These are phyloP conservation scores for Solanum sitiens DNA, from an alignment of 257 asterid genomes.

Conservation along the genomic window DNA sequence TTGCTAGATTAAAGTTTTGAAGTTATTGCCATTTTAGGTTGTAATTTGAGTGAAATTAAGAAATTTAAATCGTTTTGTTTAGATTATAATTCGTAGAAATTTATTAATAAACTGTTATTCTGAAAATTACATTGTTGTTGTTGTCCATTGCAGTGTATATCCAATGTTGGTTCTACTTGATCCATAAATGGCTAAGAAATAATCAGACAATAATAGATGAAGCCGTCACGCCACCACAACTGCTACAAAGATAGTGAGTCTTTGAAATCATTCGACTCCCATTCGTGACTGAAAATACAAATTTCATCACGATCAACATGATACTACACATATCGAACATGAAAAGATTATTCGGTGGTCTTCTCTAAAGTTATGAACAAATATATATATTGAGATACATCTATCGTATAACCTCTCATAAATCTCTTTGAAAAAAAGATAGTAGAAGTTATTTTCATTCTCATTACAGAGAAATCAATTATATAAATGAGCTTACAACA, in stretches of 20 bases:
- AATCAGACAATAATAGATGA: too few relatives aligned
- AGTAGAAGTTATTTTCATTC: too few relatives aligned
- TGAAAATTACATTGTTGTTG: too few relatives aligned
- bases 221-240: neutral
- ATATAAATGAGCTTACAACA: too few relatives aligned
- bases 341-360: neutral
- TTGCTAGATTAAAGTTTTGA: neutral
- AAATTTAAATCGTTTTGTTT: too few relatives aligned
- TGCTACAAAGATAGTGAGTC: neutral
- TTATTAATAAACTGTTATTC: too few relatives aligned
- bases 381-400: too few relatives aligned
- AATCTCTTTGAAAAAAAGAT: too few relatives aligned
- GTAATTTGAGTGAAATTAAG: neutral
- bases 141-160: neutral
- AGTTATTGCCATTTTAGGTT: neutral
- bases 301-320: neutral
- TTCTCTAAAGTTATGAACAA: too few relatives aligned
- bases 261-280: neutral
- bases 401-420: neutral
- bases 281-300: neutral
- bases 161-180: neutral
- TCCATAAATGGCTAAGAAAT: neutral
- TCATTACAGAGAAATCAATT: neutral
- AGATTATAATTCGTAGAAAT: neutral
- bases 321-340: accelerated